phyloP scores from a whole-genome alignment of 2,329 filamentous ascomycete genomes.

The Trichoderma lentiforme region DNA sequence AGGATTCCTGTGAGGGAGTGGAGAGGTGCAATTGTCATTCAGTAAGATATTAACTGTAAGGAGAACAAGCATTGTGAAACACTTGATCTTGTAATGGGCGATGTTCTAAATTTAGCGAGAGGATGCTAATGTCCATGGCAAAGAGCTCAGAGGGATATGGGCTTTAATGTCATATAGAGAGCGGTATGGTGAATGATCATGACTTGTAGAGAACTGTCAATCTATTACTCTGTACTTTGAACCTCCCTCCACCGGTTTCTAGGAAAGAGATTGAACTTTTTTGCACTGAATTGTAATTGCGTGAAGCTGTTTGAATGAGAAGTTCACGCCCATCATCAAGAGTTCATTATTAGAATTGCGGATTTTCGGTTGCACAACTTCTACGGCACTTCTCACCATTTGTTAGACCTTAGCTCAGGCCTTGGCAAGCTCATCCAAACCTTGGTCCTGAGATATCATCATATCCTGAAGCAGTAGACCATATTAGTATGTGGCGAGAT shows the following conservation, averaged over 20 bases:
- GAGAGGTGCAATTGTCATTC: not conserved
- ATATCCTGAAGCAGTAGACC: not conserved
- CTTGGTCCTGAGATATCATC: conserved; percentile 4
- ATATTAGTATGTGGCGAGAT: not conserved
- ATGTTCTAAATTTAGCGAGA: not conserved
- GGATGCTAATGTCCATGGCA: not conserved
- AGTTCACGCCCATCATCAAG: not conserved
- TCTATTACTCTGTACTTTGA: not conserved
- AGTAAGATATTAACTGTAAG: not conserved
- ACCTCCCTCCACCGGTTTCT: accelerated
- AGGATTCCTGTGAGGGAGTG: conserved; percentile 5
- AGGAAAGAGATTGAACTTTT: not conserved
- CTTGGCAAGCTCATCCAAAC: conserved; percentile 3
- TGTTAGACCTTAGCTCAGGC: not conserved
- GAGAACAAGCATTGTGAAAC: not conserved
- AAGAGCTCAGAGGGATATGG: not conserved
- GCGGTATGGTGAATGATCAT: not conserved
- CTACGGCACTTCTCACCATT: not conserved
- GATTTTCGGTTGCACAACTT: not conserved
- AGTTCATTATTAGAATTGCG: not conserved
- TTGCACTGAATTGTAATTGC: not conserved
- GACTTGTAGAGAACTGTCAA: not conserved
- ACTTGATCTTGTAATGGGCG: not conserved
- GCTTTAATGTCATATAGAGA: too few relatives aligned
- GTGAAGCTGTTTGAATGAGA: not conserved